Evolutionary conservation across 1,284 basidiomycete species (phyloP).

Genomic region (Papiliotrema laurentii): DNA sequence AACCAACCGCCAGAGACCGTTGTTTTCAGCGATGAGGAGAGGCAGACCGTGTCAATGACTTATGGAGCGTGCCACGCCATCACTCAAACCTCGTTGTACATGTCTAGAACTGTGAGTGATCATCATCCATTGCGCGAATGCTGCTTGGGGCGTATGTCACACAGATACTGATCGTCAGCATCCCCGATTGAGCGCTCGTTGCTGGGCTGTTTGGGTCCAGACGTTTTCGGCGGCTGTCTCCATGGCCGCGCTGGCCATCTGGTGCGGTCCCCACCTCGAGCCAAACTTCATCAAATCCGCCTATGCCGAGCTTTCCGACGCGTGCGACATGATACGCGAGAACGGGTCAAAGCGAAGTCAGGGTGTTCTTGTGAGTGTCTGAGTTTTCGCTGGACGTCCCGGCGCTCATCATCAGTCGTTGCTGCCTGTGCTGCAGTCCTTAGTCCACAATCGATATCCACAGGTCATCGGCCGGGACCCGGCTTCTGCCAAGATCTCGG

Average conservation of each 20-base stretch:
- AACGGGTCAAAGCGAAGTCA: constrained; percentile 25
- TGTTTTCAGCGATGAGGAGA: constrained; percentile 22
- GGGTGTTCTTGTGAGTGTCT: constrained; percentile 24
- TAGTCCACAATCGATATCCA: constrained; percentile 35
- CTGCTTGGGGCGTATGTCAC: not conserved
- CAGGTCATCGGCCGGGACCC: constrained; percentile 24
- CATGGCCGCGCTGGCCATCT: constrained; percentile 39
- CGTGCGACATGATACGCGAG: constrained; percentile 32
- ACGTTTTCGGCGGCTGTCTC: constrained; percentile 39
- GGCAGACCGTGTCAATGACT: constrained; percentile 22
- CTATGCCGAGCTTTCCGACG: constrained; percentile 32
- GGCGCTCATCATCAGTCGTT: constrained; percentile 15
- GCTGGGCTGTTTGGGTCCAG: constrained; percentile 41
- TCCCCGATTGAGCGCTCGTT: constrained; percentile 30
- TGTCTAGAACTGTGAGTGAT: constrained; percentile 25
- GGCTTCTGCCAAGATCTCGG: constrained; percentile 11
- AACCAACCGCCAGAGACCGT: constrained; percentile 10
- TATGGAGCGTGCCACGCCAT: constrained; percentile 33
- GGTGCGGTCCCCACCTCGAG: constrained; percentile 35
- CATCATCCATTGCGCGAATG: too few species aligned
- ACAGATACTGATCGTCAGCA: constrained; percentile 11
- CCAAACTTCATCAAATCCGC: constrained; percentile 26
- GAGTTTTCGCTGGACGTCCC: not conserved
- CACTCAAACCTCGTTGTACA: constrained; percentile 27
- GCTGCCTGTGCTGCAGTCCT: constrained; percentile 31